Base-by-base conservation (phyloP, 1,284 basidiomycete genomes). In the Salmacisia buchloeana region DNA sequence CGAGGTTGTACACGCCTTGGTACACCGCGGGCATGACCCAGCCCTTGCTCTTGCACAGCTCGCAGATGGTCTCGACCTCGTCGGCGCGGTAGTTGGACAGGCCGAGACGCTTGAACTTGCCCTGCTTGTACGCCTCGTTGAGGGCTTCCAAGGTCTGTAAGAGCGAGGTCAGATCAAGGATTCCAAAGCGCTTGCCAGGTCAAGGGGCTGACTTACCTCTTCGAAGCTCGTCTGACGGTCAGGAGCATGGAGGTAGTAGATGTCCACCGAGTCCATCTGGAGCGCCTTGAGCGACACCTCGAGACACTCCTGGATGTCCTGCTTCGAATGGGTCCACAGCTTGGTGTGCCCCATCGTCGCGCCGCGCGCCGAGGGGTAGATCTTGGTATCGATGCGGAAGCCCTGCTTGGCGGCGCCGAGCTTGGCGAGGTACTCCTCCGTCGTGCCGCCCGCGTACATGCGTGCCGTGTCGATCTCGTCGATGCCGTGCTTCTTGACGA, bases 31-130 rank as follows among this genome's bases (percentile, higher is more conserved):
- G 88, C 74, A 84, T 82, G 65, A 88, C 83, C 69, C 83, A 88
- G 1, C 83, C 84, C 62, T 86, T 83, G 7, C 80, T 75, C 46
- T 81, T 82, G 78, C 85, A 86, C 63, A 88, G 84, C 1, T 72
- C 75, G n/a, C 86, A 83, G 3, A 88, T 85, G 73, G 87, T 83
- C 2, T 87, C 86, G 0, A 89, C 87, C 72, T 88, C 86, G 83
- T 84, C 83, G 6, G 68, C 70, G 3, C 71, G 79, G 73, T 83
- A 85, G 77, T 86, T 86, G 70, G 83, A 84, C 65, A 87, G 80
- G 3, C 85, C 85, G 66, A 86, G 80, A 38, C 81, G 71, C 60
- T 80, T 76, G 73, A 83, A 83, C 60, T 81, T 80, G n/a, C 85
- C 84, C 66, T 84, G 81, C 64, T 83, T 81, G 78, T 85, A 80